Conservation (phyloP, 2,329 filamentous ascomycete genomes). For the Pseudogymnoascus sp. region DNA sequence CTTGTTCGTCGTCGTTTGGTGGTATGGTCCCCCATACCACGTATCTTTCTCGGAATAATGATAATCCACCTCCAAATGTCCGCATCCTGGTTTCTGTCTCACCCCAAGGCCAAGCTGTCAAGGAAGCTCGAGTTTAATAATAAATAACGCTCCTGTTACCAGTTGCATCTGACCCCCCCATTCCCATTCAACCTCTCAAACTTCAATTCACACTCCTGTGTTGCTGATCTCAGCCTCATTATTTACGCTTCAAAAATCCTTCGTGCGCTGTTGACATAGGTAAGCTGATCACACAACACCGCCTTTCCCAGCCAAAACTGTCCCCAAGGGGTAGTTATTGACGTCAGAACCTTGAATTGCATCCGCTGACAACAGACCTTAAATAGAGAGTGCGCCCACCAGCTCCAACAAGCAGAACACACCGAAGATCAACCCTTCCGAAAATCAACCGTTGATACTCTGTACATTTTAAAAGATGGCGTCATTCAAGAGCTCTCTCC, state of each 20-base stretch:
- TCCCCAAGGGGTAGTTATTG: background rate
- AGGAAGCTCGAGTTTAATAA: constrained; percentile 10
- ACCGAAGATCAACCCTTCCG: constrained; percentile 17
- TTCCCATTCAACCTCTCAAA: constrained; percentile 3
- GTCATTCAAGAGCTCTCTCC: constrained; percentile 67
- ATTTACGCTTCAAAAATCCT: constrained; percentile 10
- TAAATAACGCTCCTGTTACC: constrained; percentile 7
- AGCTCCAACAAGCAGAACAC: constrained; percentile 1
- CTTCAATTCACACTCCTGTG: background rate
- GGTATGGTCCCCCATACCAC: background rate
- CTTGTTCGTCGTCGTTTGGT: background rate
- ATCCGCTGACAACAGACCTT: constrained; percentile 2
- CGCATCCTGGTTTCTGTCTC: constrained; percentile 8
- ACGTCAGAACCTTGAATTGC: constrained; percentile 9
- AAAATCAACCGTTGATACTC: background rate
- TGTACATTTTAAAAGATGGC: constrained; percentile 48
- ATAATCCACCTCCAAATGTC: constrained; percentile 7
- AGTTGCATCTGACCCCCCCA: background rate
- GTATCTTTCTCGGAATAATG: background rate
- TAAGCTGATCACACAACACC: background rate
- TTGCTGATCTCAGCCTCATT: constrained; percentile 3
- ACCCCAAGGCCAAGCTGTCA: constrained; percentile 9
- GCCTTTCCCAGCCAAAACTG: background rate
- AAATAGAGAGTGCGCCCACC: constrained; percentile 4
- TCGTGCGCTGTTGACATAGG: constrained; percentile 8